Percentiles rank a stretch among this genome's conserved stretches.
Conservation (phyloP, 2,329 filamentous ascomycete genomes). For the Aspergillus ibericus region DNA sequence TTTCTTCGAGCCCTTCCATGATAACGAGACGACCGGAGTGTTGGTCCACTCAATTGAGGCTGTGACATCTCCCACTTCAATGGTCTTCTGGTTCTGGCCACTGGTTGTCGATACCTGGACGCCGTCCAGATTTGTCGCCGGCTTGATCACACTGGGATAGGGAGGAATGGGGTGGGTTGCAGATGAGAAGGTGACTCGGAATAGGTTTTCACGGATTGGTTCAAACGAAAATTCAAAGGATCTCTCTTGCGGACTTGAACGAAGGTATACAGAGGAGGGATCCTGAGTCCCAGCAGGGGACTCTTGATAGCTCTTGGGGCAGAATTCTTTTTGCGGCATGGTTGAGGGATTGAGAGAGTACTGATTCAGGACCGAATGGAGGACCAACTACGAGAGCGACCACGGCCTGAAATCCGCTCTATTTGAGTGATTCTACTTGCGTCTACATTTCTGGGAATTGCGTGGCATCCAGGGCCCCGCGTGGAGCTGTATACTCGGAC, state of each 20-base stretch:
- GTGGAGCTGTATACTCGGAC: slow-evolving; percentile 24
- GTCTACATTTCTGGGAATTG: not conserved
- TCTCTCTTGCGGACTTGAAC: slow-evolving; percentile 41
- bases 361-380: not conserved
- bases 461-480: not conserved
- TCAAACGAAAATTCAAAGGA: slow-evolving; percentile 63
- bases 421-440: slow-evolving; percentile 21
- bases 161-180: slow-evolving; percentile 63
- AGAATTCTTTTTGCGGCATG: slow-evolving; percentile 54
- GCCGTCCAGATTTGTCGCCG: slow-evolving; percentile 38
- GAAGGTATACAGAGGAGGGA: slow-evolving; percentile 41
- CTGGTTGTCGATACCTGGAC: slow-evolving; percentile 33
- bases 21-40: slow-evolving; percentile 60
- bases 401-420: slow-evolving; percentile 6
- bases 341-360: not conserved
- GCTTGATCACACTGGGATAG: slow-evolving; percentile 59
- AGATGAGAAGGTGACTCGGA: slow-evolving; percentile 67
- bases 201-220: slow-evolving; percentile 61
- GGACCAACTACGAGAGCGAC: not conserved
- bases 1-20: slow-evolving; percentile 50
- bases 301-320: slow-evolving; percentile 39
- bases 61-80: slow-evolving; percentile 51
- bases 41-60: slow-evolving; percentile 61
- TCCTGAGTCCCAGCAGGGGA: slow-evolving; percentile 25
- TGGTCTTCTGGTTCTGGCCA: slow-evolving; percentile 40